Conservation (phyloP, 805 yeast species). For the Isabelozyma gotoi region DNA sequence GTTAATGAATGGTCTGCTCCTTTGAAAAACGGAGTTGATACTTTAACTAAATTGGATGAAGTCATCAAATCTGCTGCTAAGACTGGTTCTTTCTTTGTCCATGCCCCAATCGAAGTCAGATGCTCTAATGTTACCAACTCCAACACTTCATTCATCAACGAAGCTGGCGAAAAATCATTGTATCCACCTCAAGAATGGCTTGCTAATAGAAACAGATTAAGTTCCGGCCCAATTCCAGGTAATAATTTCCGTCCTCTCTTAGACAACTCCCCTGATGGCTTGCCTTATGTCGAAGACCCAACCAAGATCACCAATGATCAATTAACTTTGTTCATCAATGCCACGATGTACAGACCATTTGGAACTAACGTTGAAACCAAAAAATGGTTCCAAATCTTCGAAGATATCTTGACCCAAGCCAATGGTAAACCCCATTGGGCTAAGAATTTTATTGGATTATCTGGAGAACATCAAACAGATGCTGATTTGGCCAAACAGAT, state of each 20-base stretch:
- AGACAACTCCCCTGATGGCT: constrained; percentile 70
- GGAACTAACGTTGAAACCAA: constrained; percentile 67
- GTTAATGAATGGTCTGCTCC: constrained; percentile 99
- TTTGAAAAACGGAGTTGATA: constrained; percentile 69
- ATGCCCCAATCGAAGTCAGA: constrained; percentile 93
- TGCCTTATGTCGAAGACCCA: constrained; percentile 47
- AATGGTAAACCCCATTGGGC: constrained; percentile 99
- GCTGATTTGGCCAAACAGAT: constrained; percentile 41
- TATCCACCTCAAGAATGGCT: constrained; percentile 51
- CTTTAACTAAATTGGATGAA: constrained; percentile 59
- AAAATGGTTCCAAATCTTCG: constrained; percentile 84
- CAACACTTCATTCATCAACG: constrained; percentile 31
- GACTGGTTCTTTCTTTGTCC: constrained; percentile 72
- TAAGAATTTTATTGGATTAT: constrained; percentile 77
- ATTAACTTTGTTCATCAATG: constrained; percentile 83
- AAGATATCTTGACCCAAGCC: constrained; percentile 68
- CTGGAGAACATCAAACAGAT: constrained; percentile 32
- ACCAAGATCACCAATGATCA: constrained; percentile 66
- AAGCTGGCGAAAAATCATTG: constrained; percentile 37
- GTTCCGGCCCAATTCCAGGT: constrained; percentile 82
- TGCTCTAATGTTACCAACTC: constrained; percentile 80
- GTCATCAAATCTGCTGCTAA: constrained; percentile 61
- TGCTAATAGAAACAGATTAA: constrained; percentile 46
- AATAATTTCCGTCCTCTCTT: constrained; percentile 77
- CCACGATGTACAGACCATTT: constrained; percentile 97